Base-by-base conservation (phyloP, 2,329 filamentous ascomycete species). In the Metarhizium brunneum region DNA sequence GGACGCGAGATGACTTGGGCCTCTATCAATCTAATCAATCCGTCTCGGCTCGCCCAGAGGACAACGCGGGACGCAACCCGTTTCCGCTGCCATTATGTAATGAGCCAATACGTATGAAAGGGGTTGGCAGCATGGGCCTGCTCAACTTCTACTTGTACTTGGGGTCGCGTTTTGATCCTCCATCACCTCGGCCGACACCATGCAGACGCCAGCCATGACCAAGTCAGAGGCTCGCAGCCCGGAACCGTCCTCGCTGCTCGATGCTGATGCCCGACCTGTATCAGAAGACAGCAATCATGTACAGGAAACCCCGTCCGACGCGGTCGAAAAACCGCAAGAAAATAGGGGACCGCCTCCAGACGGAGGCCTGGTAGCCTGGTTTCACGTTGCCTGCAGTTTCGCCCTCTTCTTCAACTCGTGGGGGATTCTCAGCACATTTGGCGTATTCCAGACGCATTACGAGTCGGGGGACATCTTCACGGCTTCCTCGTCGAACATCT, bases 401-500 rank as follows among this genome's bases (percentile, higher is more conserved):
- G 35, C 51, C 7, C 55, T 59, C 14, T 59, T 50, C n/a, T 50
- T 50, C 32, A 50, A 50, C 32, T 36, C 49, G 13, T 52, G 66
- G 52, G 68, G 69, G n/a, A 59, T 71, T 16, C 66, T 76, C 54
- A 76, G 73, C 61, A 70, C 66, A n/a, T 77, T 73, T 53, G 75
- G 74, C 40, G 72, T 74, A 2, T 78, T 72, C 63, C 73, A 77
- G 59, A 71, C 70, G 4, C 76, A 73, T 63, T 76, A 76, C 58
- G 68, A 73, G 59, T 63, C 65, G 1, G 62, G 63, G 1, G 64
- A 73, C 11, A 67, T 74, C 16, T 57, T 55, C 8, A 48, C 57
- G 14, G 61, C 62, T 18, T 68, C 69, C 1, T 62, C 73, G 1
- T 73, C 71, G 1, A 63, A 66, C 43, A 76, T 78, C 47, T 74